A percentile compares a stretch with the other conserved stretches of the same genome.
Conservation (phyloP, 345 rosid species). For the Eucalyptus urophylla region DNA sequence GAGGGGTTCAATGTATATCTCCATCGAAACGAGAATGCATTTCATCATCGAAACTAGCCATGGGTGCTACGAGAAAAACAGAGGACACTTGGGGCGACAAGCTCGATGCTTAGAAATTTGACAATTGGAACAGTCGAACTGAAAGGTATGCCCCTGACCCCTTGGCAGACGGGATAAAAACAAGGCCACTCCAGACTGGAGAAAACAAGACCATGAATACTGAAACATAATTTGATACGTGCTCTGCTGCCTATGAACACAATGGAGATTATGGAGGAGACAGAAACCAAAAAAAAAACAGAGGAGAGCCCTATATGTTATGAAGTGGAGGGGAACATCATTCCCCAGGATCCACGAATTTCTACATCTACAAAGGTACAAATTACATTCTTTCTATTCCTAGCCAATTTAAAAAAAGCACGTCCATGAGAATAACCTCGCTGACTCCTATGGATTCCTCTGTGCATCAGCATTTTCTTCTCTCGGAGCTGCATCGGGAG, state of each 20-base stretch:
- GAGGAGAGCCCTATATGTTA: background rate
- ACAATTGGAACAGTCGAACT: background rate
- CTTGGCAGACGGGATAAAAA: background rate
- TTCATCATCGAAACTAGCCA: background rate
- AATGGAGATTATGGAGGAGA: background rate
- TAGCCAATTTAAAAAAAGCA: background rate
- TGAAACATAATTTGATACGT: background rate
- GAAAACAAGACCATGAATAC: background rate
- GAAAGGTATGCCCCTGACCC: background rate
- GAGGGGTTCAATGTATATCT: background rate
- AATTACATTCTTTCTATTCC: background rate
- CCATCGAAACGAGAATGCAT: background rate
- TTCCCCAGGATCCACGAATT: background rate
- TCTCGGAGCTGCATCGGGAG: conserved; percentile 1
- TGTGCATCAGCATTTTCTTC: background rate
- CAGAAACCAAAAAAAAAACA: background rate
- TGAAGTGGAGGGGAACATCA: background rate
- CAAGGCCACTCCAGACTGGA: background rate
- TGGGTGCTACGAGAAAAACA: background rate
- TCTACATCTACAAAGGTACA: background rate
- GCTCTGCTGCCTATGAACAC: background rate
- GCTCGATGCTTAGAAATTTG: background rate
- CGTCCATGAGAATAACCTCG: background rate
- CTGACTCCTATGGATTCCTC: background rate
- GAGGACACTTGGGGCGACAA: background rate